Evolutionary conservation across 768 basidiomycete species (phyloP), one percentile per base, ranked within the genome.

Genomic region (Russula virescens): DNA sequence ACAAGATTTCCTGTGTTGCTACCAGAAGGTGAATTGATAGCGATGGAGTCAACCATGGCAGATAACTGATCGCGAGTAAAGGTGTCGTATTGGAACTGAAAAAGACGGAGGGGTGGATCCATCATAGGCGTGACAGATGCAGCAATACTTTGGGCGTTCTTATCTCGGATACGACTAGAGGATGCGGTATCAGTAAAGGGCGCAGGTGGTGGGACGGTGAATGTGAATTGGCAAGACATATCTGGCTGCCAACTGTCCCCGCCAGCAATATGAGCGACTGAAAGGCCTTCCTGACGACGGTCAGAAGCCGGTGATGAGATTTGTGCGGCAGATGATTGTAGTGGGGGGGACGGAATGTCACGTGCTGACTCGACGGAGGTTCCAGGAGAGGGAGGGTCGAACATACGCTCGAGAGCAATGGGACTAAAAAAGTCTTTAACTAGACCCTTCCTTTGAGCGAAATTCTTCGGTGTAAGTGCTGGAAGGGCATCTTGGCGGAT

Each of bases 21-120:
- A 10, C 73, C 83, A 31, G 89, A 87, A 0, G 84, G 83, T 0
- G 86, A 84, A 65, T 88, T 86, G 45, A 88, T 77, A n/a, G 92
- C 94, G 63, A 98, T 95, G 2, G 93, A 91, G 68, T 97, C 95
- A 2, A 96, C 94, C 75, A 98, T 83, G 0, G 91, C 93, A 2
- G 92, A 93, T 47, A 98, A 83, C 71, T 97, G 93, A 23, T 96
- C 91, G 48, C 94, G 84, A 1, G 96, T 99, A 71, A 91, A 95
- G 0, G 96, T 98, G 73, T 99, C 96, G 70, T 98, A 98, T 66
- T 93, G 87, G 55, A 94, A 90, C 70, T 94, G 89, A 75, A 98
- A 98, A 42, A 98, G 80, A 14, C 88, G 86, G 13, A 94, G 81
- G 31, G 86, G 85, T 2, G 90, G 85, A 70, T 92, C 90, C 28